Evolutionary conservation across 1,139 yeast species (phyloP), one percentile per base, ranked within the genome.

Genomic region (Nakaseomyces nivariensis): DNA sequence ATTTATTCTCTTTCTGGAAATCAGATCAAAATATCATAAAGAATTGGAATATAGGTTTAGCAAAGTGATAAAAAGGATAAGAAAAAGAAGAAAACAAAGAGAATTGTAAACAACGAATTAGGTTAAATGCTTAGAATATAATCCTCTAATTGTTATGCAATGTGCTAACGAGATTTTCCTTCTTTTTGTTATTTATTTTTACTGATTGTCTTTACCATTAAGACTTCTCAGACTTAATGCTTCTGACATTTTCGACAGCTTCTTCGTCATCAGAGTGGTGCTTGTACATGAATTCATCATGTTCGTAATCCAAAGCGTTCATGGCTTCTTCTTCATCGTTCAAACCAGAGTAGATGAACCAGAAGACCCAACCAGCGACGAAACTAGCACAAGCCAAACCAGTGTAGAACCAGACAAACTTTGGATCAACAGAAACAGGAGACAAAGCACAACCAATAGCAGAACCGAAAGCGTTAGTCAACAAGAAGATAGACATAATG

Each of bases 361-460:
- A 83, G 78, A 84, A 84, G 38, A 73, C 52, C 52, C 72, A 56
- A 42, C 89, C 90, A 31, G 83, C 79, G 55, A 79, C 60, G 62
- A 79, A 70, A 59, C 84, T 74, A 24, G 85, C 72, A 45, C 74
- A 69, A 11, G 81, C 82, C 56, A 84, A 72, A 52, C 85, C 85
- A 45, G 79, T 71, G 68, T 78, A 84, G 60, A 76, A 72, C 85
- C 86, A 81, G 45, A 77, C 77, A 60, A 79, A 75, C 69, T 82
- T 79, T 47, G 90, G 90, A 66, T 83, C 79, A 52, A 68, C 75
- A 22, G 86, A 73, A 22, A 81, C 77, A 24, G 88, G 75, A 17
- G 86, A 78, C 53, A 84, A 70, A 7, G 88, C 87, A 67, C 81
- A 81, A 63, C 88, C 89, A 46, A 84, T 63, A 34, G 88, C 86